Percentiles rank a stretch among this genome's conserved stretches.
These are phyloP conservation scores for Neofusicoccum cordaticola DNA, from an alignment of 2,329 filamentous ascomycete species.

Conservation along the genomic window DNA sequence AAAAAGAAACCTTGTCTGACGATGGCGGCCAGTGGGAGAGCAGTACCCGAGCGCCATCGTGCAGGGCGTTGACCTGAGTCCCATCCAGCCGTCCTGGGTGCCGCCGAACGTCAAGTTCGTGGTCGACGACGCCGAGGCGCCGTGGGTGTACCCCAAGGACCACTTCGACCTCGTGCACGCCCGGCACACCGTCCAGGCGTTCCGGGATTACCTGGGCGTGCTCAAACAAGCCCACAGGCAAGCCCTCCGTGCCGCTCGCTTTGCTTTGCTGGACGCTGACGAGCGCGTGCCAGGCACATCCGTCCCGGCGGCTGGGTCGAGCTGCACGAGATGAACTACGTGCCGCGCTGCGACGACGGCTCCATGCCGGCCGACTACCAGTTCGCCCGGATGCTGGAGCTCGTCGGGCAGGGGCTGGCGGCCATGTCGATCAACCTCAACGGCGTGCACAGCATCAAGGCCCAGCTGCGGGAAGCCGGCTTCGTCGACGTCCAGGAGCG, in stretches of 20 bases:
- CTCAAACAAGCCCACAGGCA: conserved; percentile 38
- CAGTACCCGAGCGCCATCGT: conserved; percentile 30
- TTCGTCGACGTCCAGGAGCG: conserved; percentile 31
- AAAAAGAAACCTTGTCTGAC: conserved; percentile 34
- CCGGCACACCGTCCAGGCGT: conserved; percentile 54
- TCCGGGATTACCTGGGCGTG: conserved; percentile 48
- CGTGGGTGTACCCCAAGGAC: conserved; percentile 43
- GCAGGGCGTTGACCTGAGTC: conserved; percentile 33
- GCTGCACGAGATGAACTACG: conserved; percentile 45
- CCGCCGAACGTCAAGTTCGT: conserved; percentile 48
- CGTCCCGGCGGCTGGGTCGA: conserved; percentile 51
- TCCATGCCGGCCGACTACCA: conserved; percentile 26
- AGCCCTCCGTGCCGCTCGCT: background rate
- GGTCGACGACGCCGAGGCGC: conserved; percentile 44
- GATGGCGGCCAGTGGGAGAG: conserved; percentile 26
- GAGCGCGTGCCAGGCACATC: conserved; percentile 23
- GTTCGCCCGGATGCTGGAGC: background rate
- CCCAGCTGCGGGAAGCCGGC: conserved; percentile 34
- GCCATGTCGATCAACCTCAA: conserved; percentile 19
- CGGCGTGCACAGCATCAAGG: conserved; percentile 25
- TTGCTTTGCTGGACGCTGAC: background rate
- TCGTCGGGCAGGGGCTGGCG: background rate
- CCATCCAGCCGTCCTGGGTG: conserved; percentile 41
- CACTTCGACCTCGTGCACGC: conserved; percentile 47
- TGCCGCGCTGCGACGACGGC: conserved; percentile 43